Percentiles rank a stretch among this genome's conserved stretches.
Evolutionary conservation across 805 yeast species (phyloP).

Genomic region (Candida boleticola): DNA sequence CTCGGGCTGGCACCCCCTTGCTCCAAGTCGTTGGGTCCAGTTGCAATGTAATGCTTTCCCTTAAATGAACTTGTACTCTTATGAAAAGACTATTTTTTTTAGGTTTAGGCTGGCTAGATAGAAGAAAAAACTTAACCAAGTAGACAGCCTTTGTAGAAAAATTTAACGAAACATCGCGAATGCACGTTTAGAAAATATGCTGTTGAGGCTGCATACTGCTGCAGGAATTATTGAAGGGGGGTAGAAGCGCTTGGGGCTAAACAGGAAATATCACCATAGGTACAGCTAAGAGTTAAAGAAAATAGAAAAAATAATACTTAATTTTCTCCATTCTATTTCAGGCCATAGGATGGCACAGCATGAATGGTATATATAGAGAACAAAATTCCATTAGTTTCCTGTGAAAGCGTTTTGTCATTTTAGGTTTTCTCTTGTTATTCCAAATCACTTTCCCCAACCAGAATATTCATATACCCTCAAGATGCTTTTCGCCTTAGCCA

Average conservation of each 20-base stretch:
- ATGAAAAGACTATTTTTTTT: too few relatives aligned
- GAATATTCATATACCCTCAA: not conserved
- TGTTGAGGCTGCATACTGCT: constrained; percentile 1
- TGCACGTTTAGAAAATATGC: constrained; percentile 1
- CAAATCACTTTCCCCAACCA: not conserved
- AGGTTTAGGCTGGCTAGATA: too few relatives aligned
- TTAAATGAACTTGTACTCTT: too few relatives aligned
- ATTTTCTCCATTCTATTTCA: too few relatives aligned
- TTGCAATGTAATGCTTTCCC: too few relatives aligned
- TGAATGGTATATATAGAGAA: constrained; percentile 1
- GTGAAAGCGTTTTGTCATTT: not conserved
- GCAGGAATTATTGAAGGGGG: not conserved
- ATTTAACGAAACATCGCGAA: not conserved
- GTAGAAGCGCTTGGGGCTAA: not conserved
- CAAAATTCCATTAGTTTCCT: not conserved
- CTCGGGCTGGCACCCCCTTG: too few relatives aligned
- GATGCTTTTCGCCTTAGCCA: constrained; percentile 32
- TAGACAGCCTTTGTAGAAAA: too few relatives aligned
- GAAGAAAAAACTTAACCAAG: too few relatives aligned
- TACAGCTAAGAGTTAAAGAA: too few relatives aligned
- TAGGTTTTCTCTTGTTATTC: not conserved
- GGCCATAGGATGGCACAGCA: too few relatives aligned
- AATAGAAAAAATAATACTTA: too few relatives aligned
- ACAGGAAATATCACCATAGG: not conserved
- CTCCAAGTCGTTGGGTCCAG: too few relatives aligned